Conservation (phyloP, 148 eudicot genomes). For the Spergularia bocconei region DNA sequence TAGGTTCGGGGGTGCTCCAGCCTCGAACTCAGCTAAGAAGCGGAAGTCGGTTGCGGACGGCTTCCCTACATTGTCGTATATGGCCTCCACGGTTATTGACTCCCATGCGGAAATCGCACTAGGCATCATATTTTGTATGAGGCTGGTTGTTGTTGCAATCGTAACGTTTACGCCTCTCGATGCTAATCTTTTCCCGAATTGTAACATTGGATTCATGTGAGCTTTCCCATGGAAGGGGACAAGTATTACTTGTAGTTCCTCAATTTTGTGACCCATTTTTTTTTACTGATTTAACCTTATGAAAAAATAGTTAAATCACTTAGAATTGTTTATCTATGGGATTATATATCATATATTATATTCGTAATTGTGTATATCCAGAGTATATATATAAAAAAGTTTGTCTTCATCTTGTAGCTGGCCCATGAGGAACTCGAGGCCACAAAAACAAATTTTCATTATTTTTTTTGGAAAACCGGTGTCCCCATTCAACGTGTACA, state of each 20-base stretch:
- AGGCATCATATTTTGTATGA: slow-evolving; percentile 8
- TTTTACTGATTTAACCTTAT: too few relatives aligned
- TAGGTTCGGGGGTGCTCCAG: neutral
- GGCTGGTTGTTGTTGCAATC: slow-evolving; percentile 15
- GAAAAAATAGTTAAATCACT: too few relatives aligned
- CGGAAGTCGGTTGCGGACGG: neutral
- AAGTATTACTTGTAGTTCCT: slow-evolving; percentile 7
- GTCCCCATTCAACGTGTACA: too few relatives aligned
- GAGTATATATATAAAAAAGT: too few relatives aligned
- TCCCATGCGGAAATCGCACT: neutral
- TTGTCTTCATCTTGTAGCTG: too few relatives aligned
- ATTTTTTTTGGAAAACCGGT: too few relatives aligned
- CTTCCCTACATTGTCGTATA: slow-evolving; percentile 21
- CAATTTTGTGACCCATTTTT: too few relatives aligned
- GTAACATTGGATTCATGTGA: slow-evolving; percentile 29
- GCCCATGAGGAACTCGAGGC: too few relatives aligned
- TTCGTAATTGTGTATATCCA: too few relatives aligned
- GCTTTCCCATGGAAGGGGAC: slow-evolving; percentile 25
- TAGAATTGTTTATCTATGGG: too few relatives aligned
- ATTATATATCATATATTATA: too few relatives aligned
- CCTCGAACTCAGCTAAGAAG: slow-evolving; percentile 7
- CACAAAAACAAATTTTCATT: too few relatives aligned
- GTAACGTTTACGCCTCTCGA: slow-evolving; percentile 16
- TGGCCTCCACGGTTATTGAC: neutral
- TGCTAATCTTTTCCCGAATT: slow-evolving; percentile 26